Percentiles rank a stretch among this genome's conserved stretches.
Conservation (phyloP, 2,329 filamentous ascomycete genomes). For the Grosmannia clavigera region DNA sequence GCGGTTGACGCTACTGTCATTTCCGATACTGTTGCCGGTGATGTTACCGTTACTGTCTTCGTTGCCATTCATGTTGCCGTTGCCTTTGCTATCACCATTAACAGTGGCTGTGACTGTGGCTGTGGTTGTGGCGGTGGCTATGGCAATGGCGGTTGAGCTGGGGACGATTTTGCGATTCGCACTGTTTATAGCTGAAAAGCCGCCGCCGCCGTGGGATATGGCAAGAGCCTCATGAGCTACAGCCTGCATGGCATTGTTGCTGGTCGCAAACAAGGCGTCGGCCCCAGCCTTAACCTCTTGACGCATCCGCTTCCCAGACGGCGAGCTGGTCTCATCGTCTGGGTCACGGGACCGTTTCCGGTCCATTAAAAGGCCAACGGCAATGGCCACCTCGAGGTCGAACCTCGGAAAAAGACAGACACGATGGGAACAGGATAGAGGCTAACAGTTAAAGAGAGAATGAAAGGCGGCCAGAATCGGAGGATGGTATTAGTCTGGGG, state of each 20-base stretch:
- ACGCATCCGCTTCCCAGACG: conserved; percentile 9
- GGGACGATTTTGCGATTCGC: background rate
- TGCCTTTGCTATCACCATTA: background rate
- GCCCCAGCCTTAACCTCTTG: background rate
- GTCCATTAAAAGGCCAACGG: conserved; percentile 7
- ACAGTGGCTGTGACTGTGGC: background rate
- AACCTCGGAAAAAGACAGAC: background rate
- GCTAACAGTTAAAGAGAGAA: background rate
- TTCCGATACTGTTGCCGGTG: background rate
- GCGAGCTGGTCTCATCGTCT: conserved; percentile 6
- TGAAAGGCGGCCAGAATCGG: background rate
- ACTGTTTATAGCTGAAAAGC: conserved; percentile 3
- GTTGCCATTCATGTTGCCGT: background rate
- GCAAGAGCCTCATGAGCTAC: conserved; percentile 9
- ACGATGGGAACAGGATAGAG: background rate
- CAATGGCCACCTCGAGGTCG: background rate
- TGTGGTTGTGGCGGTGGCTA: background rate
- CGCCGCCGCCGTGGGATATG: conserved; percentile 1
- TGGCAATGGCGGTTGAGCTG: background rate
- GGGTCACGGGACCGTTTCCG: conserved; percentile 8
- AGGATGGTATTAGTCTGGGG: background rate
- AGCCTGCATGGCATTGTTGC: conserved; percentile 7
- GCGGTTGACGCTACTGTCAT: background rate
- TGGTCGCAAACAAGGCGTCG: background rate
- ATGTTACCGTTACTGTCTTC: background rate